Conservation (phyloP, 805 yeast species). For the Ogataea methanolica region DNA sequence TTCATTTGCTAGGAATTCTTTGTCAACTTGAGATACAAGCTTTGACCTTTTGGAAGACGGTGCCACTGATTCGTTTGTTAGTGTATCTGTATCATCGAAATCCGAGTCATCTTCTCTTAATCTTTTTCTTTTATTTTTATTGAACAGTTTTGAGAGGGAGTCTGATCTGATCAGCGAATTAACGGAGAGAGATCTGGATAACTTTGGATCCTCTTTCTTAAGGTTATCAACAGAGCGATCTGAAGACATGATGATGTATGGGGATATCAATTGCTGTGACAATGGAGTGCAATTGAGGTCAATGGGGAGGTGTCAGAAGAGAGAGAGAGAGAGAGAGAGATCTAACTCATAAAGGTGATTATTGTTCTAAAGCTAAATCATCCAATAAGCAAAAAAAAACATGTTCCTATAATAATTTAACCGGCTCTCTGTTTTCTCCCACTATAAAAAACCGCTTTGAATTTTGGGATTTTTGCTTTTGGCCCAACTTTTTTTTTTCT, state of each 20-base stretch:
- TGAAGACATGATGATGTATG: conserved; percentile 1
- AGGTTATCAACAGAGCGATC: conserved; percentile 1
- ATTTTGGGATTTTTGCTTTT: too few relatives aligned
- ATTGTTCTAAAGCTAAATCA: background rate
- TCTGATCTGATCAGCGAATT: conserved; percentile 18
- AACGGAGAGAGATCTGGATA: conserved; percentile 11
- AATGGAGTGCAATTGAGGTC: too few relatives aligned
- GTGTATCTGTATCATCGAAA: conserved; percentile 4
- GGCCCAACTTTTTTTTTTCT: too few relatives aligned
- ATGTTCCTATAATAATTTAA: too few relatives aligned
- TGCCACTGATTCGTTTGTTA: conserved; percentile 6
- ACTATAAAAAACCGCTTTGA: too few relatives aligned
- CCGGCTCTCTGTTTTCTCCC: too few relatives aligned
- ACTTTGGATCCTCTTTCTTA: conserved; percentile 4
- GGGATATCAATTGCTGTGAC: background rate
- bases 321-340: too few relatives aligned
- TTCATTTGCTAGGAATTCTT: conserved; percentile 39
- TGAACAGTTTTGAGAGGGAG: conserved; percentile 20
- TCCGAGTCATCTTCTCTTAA: conserved; percentile 12
- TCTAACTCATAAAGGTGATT: too few relatives aligned
- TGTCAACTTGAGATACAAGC: conserved; percentile 22
- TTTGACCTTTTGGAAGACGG: conserved; percentile 4
- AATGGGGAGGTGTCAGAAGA: too few relatives aligned
- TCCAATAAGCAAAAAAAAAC: too few relatives aligned
- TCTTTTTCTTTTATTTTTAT: conserved; percentile 13